Evolutionary conservation across 495 filamentous ascomycete genomes (phyloP).

Genomic region (Parathielavia hyrcaniae): DNA sequence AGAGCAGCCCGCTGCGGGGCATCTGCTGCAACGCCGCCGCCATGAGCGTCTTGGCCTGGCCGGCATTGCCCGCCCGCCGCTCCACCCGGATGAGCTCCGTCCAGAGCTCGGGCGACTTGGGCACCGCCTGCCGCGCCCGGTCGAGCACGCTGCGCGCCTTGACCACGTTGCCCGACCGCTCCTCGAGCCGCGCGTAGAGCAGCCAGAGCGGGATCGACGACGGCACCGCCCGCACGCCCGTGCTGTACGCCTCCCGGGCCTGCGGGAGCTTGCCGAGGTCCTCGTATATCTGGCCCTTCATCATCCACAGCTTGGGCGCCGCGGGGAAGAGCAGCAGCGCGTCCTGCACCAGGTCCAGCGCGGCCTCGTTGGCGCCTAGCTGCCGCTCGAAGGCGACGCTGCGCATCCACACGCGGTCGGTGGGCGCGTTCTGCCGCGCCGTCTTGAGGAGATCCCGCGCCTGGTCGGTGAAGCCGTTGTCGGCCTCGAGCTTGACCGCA

Average conservation of each 20-base stretch:
- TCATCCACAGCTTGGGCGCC: constrained; percentile 90
- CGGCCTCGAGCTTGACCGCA: constrained; percentile 90
- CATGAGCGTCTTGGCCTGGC: constrained; percentile 85
- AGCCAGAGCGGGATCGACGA: constrained; percentile 84
- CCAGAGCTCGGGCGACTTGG: constrained; percentile 81
- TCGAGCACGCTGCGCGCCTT: constrained; percentile 92
- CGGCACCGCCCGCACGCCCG: constrained; percentile 79
- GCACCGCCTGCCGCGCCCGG: constrained; percentile 74
- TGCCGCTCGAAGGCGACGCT: constrained; percentile 86
- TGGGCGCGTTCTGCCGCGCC: constrained; percentile 79
- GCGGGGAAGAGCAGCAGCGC: constrained; percentile 83
- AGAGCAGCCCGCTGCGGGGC: constrained; percentile 81
- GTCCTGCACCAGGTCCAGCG: constrained; percentile 79
- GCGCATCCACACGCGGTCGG: constrained; percentile 95
- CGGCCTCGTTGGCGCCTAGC: constrained; percentile 66
- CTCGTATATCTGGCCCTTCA: constrained; percentile 97
- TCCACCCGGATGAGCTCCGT: constrained; percentile 88
- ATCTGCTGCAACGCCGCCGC: constrained; percentile 85
- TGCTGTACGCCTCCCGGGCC: constrained; percentile 84
- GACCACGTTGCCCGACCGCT: constrained; percentile 73
- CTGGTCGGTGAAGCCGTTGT: constrained; percentile 70
- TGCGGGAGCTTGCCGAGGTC: constrained; percentile 66
- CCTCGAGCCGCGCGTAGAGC: constrained; percentile 79
- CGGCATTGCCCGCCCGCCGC: constrained; percentile 74
- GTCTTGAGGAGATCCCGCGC: constrained; percentile 73